phyloP scores from a whole-genome alignment of 2,329 filamentous ascomycete species.

The Paraphoma chrysanthemicola region DNA sequence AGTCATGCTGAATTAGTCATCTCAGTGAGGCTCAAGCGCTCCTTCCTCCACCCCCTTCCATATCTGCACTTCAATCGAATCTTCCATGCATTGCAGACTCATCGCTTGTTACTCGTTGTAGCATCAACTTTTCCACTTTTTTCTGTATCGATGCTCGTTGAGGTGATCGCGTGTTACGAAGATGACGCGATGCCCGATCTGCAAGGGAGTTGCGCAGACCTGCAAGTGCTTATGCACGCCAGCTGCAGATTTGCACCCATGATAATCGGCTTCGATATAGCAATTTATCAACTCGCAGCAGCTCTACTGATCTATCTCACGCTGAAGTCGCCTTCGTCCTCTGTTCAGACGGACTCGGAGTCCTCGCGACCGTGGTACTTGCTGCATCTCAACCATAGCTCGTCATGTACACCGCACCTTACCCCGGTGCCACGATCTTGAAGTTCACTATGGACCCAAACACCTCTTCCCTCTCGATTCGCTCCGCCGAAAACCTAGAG shows the following conservation, averaged over 20 bases:
- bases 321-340: no score
- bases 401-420: background rate
- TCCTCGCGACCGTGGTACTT: background rate
- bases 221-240: background rate
- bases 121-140: background rate
- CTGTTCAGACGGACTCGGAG: background rate
- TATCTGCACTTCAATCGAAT: no score
- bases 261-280: no score
- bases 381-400: background rate
- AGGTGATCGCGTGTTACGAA: background rate
- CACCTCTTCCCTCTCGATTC: slow-evolving; percentile 16
- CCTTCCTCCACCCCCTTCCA: background rate
- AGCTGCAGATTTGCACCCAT: background rate
- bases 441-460: slow-evolving; percentile 3
- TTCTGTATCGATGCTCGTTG: background rate
- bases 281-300: no score
- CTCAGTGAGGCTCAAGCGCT: background rate
- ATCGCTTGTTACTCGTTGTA: no score
- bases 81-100: no score
- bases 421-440: background rate
- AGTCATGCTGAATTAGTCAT: background rate
- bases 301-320: no score
- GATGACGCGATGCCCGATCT: background rate
- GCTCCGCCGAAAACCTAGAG: slow-evolving; percentile 22
- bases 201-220: background rate